These are phyloP conservation scores for Phoma sp. DNA, from an alignment of 2,329 filamentous ascomycete species.

Conservation along the genomic window DNA sequence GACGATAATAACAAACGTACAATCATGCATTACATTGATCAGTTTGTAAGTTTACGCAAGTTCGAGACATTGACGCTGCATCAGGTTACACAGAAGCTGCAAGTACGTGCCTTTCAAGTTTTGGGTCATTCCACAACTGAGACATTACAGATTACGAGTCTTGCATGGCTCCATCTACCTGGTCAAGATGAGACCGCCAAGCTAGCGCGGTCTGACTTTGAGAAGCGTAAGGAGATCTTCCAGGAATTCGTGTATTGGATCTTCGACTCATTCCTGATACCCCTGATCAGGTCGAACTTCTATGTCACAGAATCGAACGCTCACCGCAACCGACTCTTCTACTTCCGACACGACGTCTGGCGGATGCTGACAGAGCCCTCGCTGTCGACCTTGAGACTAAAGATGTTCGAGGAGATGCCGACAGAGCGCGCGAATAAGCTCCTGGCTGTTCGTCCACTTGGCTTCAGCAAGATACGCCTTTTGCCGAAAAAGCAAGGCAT, in stretches of 20 bases:
- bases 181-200: constrained; percentile 56
- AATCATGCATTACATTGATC: constrained; percentile 73
- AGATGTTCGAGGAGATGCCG: constrained; percentile 81
- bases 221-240: constrained; percentile 80
- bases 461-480: constrained; percentile 79
- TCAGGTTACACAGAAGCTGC: constrained; percentile 75
- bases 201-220: constrained; percentile 71
- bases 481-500: constrained; percentile 80
- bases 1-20: constrained; percentile 65
- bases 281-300: constrained; percentile 85
- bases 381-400: constrained; percentile 68
- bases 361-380: constrained; percentile 75
- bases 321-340: constrained; percentile 83
- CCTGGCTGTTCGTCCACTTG: constrained; percentile 69
- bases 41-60: constrained; percentile 76
- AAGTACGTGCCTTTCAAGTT: constrained; percentile 58
- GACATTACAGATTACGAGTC: constrained; percentile 63
- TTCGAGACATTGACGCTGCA: constrained; percentile 85
- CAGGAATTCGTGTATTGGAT: constrained; percentile 88
- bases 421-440: constrained; percentile 62
- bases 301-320: constrained; percentile 90
- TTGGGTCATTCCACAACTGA: constrained; percentile 21
- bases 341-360: constrained; percentile 96
- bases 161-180: constrained; percentile 75
- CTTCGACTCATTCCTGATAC: constrained; percentile 90